These are phyloP conservation scores for Niebla homalea DNA, from an alignment of 495 filamentous ascomycete species.

Conservation along the genomic window DNA sequence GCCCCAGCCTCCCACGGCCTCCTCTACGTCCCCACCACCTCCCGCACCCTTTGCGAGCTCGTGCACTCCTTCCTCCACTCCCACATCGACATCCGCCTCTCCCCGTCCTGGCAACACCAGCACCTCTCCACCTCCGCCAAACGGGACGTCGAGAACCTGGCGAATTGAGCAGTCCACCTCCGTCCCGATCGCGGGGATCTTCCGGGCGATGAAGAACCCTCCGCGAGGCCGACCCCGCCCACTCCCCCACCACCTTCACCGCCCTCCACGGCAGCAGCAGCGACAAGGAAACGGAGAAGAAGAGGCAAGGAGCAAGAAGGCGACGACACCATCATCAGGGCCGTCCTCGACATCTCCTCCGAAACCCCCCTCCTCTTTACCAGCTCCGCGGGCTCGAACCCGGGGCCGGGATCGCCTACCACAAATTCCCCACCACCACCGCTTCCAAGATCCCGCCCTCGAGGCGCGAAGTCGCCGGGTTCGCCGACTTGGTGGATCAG, in stretches of 20 bases:
- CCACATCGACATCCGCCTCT: constrained; percentile 63
- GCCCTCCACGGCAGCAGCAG: no score
- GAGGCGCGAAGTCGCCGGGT: constrained; percentile 57
- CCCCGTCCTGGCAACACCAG: constrained; percentile 79
- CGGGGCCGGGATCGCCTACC: constrained; percentile 59
- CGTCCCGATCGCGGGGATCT: constrained; percentile 55
- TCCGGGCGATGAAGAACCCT: constrained; percentile 82
- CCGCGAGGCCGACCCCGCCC: constrained; percentile 70
- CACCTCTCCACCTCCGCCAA: constrained; percentile 78
- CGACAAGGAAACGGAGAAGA: no score
- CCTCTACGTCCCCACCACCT: constrained; percentile 64
- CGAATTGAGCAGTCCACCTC: constrained; percentile 64
- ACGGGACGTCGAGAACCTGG: constrained; percentile 99
- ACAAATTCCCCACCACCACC: constrained; percentile 81
- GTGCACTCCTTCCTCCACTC: constrained; percentile 68
- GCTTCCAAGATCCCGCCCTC: constrained; percentile 65
- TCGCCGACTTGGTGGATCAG: constrained; percentile 66
- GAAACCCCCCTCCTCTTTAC: constrained; percentile 76
- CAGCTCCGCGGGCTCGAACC: constrained; percentile 58
- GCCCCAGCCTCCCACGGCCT: constrained; percentile 71
- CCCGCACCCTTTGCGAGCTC: constrained; percentile 63
- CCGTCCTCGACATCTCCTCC: constrained; percentile 80
- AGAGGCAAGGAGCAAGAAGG: constrained; percentile 45
- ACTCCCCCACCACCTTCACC: constrained; percentile 65
- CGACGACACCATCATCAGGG: constrained; percentile 48